phyloP scores from a whole-genome alignment of 345 rosid species.

The Acer yangbiense region DNA sequence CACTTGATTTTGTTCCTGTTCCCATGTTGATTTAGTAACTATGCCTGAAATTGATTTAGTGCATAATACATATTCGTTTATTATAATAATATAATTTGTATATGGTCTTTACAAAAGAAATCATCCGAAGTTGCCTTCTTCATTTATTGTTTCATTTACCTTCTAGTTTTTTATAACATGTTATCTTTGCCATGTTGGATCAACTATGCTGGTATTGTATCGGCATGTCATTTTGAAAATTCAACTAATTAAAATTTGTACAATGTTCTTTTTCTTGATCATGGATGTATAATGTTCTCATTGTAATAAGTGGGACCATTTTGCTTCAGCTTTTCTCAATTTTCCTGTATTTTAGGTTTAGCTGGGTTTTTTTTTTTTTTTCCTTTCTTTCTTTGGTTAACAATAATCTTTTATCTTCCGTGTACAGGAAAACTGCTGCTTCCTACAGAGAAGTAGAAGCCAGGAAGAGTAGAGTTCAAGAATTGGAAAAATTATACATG shows the following conservation, averaged over 20 bases:
- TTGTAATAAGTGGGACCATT: not conserved
- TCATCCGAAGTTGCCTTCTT: no score
- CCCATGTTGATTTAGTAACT: not conserved
- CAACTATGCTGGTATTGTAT: not conserved
- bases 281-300: not conserved
- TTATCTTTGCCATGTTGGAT: no score
- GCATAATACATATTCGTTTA: no score
- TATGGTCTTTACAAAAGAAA: no score
- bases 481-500: constrained; percentile 68
- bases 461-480: constrained; percentile 60
- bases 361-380: no score
- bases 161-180: no score
- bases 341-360: not conserved
- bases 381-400: no score
- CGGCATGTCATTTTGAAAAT: not conserved
- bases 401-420: not conserved
- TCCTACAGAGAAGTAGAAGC: constrained; percentile 82
- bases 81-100: no score
- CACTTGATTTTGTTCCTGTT: not conserved
- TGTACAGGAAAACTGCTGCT: constrained; percentile 56
- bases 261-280: no score
- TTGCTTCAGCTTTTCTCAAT: not conserved
- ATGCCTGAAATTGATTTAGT: no score
- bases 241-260: not conserved
- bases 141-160: no score